Percentiles rank a stretch among this genome's conserved stretches.
These are phyloP conservation scores for Mortierella alpina DNA, from an alignment of 192 early-diverging fungal genomes.

Conservation along the genomic window DNA sequence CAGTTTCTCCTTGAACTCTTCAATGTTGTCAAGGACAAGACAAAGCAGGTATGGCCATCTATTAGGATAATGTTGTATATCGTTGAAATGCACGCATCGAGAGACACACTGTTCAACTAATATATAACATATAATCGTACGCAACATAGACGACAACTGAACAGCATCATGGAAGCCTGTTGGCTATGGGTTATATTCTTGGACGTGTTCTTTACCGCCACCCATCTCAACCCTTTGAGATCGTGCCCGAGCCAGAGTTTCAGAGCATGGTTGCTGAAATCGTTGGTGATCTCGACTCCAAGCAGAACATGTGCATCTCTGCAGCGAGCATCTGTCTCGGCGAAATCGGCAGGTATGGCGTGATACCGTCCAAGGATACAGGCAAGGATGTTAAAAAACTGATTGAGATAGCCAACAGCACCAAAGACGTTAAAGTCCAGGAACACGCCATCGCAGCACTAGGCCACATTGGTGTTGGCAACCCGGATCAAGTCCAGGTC, in stretches of 20 bases:
- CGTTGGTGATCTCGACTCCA: constrained; percentile 61
- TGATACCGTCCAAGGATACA: constrained; percentile 47
- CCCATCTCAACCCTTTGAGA: constrained; percentile 40
- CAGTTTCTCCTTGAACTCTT: constrained; percentile 56
- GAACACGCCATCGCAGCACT: constrained; percentile 78
- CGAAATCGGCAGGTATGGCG: constrained; percentile 75
- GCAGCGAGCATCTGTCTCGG: constrained; percentile 77
- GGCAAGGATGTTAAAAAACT: constrained; percentile 55
- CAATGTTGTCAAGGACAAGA: constrained; percentile 50
- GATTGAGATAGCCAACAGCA: constrained; percentile 60
- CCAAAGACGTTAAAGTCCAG: constrained; percentile 82
- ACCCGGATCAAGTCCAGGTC: constrained; percentile 25
- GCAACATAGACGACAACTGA: constrained; percentile 61
- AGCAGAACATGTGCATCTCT: constrained; percentile 60
- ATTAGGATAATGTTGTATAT: neutral
- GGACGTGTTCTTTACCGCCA: constrained; percentile 72
- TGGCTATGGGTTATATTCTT: constrained; percentile 78
- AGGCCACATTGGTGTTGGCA: constrained; percentile 71
- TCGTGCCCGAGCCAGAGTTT: constrained; percentile 48
- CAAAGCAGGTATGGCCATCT: constrained; percentile 53
- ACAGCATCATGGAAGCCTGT: constrained; percentile 70
- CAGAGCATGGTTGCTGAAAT: constrained; percentile 54
- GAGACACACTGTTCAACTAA: neutral
- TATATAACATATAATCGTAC: no score
- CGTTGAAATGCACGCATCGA: neutral